A percentile compares a stretch with the other conserved stretches of the same genome.
phyloP scores from a whole-genome alignment of 768 basidiomycete genomes.

The Boletus patriciae region DNA sequence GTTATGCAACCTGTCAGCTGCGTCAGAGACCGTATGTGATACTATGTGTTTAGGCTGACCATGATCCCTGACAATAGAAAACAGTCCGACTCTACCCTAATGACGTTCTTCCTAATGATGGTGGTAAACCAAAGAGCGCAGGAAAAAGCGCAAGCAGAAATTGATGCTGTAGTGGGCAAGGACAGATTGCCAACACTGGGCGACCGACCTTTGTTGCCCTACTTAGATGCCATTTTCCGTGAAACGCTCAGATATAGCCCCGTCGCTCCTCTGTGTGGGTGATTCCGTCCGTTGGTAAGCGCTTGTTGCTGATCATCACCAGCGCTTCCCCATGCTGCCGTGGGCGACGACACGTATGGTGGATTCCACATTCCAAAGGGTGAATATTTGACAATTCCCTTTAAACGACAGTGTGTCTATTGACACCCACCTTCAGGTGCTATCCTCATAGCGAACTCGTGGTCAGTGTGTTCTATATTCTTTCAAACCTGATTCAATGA shows the following conservation, averaged over 20 bases:
- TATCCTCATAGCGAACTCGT: not conserved
- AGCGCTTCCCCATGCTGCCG: constrained; percentile 31
- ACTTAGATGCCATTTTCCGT: constrained; percentile 6
- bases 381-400: no score
- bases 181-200: not conserved
- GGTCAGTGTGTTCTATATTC: not conserved
- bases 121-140: constrained; percentile 2
- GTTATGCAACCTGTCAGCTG: not conserved
- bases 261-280: constrained; percentile 4
- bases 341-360: constrained; percentile 40
- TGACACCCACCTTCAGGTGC: not conserved
- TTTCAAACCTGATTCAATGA: not conserved
- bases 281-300: not conserved
- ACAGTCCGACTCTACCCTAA: constrained; percentile 1
- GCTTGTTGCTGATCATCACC: not conserved
- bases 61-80: not conserved
- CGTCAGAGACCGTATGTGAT: constrained; percentile 2
- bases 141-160: constrained; percentile 5
- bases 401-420: not conserved
- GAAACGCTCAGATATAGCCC: constrained; percentile 3
- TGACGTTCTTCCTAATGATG: constrained; percentile 15
- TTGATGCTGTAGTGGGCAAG: constrained; percentile 6
- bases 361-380: no score
- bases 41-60: not conserved
- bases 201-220: constrained; percentile 11